Evolutionary conservation across 352 stramenopile species (phyloP), one percentile per base, ranked within the genome.

Genomic region (Globisporangium echinulatum): DNA sequence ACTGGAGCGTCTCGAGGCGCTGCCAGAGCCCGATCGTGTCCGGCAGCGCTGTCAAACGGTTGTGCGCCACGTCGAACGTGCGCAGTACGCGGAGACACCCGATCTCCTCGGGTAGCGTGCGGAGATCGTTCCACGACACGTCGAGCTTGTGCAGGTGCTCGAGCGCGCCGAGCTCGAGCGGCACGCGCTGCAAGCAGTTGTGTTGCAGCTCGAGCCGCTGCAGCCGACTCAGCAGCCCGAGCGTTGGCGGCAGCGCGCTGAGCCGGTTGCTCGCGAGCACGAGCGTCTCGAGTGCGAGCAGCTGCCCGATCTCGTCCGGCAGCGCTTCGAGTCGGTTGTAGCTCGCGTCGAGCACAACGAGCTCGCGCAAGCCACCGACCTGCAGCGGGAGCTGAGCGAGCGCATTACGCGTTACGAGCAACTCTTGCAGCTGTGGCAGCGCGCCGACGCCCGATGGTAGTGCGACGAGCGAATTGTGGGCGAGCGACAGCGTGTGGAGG

Each of bases 121-220:
- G 15, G 14, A 93, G 59, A 42, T 75, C 58, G 66, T 93, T 93
- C 71, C 79, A 83, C 14, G 75, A 78, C 19, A 92, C 43, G 47
- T 85, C 58, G 14, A 94, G 63, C 50, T 77, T 63, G 10, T 61
- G 54, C 42, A 90, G 56, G n/a, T 74, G 66, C 5, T 72, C 69
- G 10, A 90, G 69, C 0, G 78, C 72, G 4, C 71, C 74, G 49
- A 89, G 50, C 49, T 87, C 78, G 11, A 85, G 66, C 9, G 79
- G 77, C n/a, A 89, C 52, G 7, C 37, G 50, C 10, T 56, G 54
- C 10, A 89, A 40, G 7, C 58, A 61, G 49, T 89, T 89, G 44
- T 72, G 69, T 1, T 70, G 61, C 0, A 86, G 63, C 19, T 78
- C 53, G 1, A 89, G 49, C 8, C 25, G 56, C 9, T 61, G 67